Conservation (phyloP, 129 eudicot species). For the Solidago caesia region DNA sequence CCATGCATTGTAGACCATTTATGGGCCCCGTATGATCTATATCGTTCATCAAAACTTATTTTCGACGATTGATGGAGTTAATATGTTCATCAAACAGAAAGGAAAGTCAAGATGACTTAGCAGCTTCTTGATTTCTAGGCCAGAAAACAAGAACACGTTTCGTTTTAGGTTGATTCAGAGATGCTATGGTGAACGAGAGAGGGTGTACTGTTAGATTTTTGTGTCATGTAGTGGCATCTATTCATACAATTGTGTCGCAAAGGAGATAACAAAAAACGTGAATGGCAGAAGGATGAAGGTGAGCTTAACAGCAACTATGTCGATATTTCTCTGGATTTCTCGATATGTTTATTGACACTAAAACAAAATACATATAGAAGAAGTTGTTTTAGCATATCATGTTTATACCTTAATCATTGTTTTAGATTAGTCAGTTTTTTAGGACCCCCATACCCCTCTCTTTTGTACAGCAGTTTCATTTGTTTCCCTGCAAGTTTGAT, state of each 20-base stretch:
- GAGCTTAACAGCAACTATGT: constrained; percentile 28
- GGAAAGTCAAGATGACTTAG: background rate
- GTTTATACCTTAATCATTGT: constrained; percentile 30
- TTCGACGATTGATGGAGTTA: constrained; percentile 22
- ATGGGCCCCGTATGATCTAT: constrained; percentile 65
- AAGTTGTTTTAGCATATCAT: constrained; percentile 18
- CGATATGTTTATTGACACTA: constrained; percentile 7
- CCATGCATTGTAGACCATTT: constrained; percentile 53
- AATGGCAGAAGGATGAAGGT: constrained; percentile 29
- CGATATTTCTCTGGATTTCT: constrained; percentile 7
- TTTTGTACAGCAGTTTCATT: constrained; percentile 32
- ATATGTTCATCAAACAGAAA: background rate
- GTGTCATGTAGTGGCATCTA: background rate
- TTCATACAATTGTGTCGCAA: background rate
- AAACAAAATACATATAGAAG: constrained; percentile 18
- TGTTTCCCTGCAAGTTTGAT: constrained; percentile 27
- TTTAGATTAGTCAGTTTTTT: constrained; percentile 34
- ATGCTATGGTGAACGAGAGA: constrained; percentile 32
- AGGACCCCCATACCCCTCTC: constrained; percentile 30
- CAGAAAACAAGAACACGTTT: constrained; percentile 24
- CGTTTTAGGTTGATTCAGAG: constrained; percentile 26
- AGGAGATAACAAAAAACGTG: background rate
- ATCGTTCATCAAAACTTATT: constrained; percentile 39
- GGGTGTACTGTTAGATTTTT: constrained; percentile 26
- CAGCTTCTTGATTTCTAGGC: constrained; percentile 32